Base-by-base conservation (phyloP, 2,329 filamentous ascomycete species). In the Penicillium verrucosum region DNA sequence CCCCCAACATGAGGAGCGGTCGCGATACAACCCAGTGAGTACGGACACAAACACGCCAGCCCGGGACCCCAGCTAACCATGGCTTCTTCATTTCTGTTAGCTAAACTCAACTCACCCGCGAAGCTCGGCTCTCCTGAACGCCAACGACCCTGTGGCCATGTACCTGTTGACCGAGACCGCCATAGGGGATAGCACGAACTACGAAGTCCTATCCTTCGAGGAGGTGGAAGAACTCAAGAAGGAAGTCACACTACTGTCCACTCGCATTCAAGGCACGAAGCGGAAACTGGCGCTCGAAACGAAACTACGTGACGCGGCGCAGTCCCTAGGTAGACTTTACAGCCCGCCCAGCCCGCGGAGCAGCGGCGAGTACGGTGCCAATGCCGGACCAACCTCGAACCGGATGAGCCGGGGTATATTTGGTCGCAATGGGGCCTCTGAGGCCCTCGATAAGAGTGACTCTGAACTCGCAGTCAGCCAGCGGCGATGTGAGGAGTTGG, bases 151-250 rank as follows among this genome's bases (percentile, higher is more conserved):
- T 0, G 81, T 99, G 43, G 89, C 92, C 66, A 87, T 96, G 72
- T 95, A 97, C 73, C 79, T 99, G 45, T 83, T 99, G 57, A 92
- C 94, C 60, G 93, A 97, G 78, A 97, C 91, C 21, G 94, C 94
- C 21, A 84, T 99, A 58, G 85, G 87, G 58, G 94, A 99, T 75
- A 95, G 92, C 77, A 88, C 87, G 69, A 80, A 86, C 65, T 99
- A 87, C 72, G 87, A 93, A 69, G 87, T 99, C 25, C 73, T 99
- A 59, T 90, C 92, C 0, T 89, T 93, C 65, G 92, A 96, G 71
- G 92, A 97, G 75, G 88, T 97, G 30, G 94, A 97, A 63, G 83
- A 85, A 45, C 77, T 97, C 67, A 99, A 97, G 81, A 96, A 92
- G 73, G 90, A 96, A 78, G 84, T 87, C 60, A 83, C 85, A 57